A percentile compares a stretch with the other conserved stretches of the same genome.
phyloP scores from a whole-genome alignment of 2,329 filamentous ascomycete genomes.

The Mariannaea elegans region DNA sequence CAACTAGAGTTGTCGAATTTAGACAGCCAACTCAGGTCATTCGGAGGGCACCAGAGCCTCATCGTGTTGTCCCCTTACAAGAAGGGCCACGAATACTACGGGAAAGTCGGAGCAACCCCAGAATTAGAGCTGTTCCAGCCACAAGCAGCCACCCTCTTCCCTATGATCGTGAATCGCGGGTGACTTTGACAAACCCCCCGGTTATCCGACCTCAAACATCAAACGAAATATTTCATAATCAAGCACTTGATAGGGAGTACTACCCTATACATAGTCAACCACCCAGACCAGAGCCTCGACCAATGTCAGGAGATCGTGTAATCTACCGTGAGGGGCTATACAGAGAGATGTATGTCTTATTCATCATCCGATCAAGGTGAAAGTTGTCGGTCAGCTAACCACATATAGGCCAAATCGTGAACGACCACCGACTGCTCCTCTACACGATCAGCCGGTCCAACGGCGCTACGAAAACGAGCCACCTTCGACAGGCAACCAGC shows the following conservation, averaged over 20 bases:
- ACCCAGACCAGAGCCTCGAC: constrained; percentile 22
- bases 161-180: constrained; percentile 15
- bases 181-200: constrained; percentile 22
- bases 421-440: constrained; percentile 9
- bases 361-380: not conserved
- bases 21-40: constrained; percentile 21
- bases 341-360: constrained; percentile 37
- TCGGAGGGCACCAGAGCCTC: constrained; percentile 24
- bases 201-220: constrained; percentile 13
- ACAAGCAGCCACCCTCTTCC: constrained; percentile 13
- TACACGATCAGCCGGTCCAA: constrained; percentile 27
- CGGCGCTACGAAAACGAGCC: constrained; percentile 28
- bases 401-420: constrained; percentile 26
- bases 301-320: constrained; percentile 21
- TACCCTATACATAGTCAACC: constrained; percentile 18
- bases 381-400: constrained; percentile 23
- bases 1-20: constrained; percentile 26
- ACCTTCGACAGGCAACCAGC: constrained; percentile 15
- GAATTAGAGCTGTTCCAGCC: constrained; percentile 33
- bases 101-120: constrained; percentile 29
- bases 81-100: constrained; percentile 30
- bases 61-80: constrained; percentile 31
- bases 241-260: constrained; percentile 17
- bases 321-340: constrained; percentile 28
- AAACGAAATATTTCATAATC: constrained; percentile 5